These are phyloP conservation scores for Trichosporon sp. DNA, from an alignment of 1,284 basidiomycete species.

Conservation along the genomic window DNA sequence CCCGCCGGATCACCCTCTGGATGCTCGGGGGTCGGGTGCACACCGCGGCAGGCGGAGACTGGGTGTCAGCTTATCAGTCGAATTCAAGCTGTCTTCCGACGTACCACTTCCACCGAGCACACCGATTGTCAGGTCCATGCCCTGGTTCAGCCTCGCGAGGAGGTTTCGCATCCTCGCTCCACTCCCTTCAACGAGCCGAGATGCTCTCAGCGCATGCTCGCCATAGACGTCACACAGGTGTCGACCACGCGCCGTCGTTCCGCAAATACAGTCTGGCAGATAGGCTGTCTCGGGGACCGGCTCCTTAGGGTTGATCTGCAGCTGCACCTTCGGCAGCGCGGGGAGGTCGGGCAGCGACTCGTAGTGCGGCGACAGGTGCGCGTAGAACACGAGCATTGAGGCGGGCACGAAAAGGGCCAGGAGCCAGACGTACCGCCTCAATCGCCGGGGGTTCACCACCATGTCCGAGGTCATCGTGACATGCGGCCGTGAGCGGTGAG, in stretches of 20 bases:
- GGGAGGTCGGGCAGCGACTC: slow-evolving; percentile 32
- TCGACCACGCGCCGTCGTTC: slow-evolving; percentile 40
- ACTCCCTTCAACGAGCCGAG: slow-evolving; percentile 42
- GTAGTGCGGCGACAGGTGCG: slow-evolving; percentile 45
- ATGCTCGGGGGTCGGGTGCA: slow-evolving; percentile 47
- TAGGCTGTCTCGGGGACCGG: background rate
- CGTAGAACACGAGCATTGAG: slow-evolving; percentile 43
- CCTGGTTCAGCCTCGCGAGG: slow-evolving; percentile 47
- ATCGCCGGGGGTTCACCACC: background rate
- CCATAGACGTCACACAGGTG: slow-evolving; percentile 48
- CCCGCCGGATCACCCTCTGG: slow-evolving; percentile 53
- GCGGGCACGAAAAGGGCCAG: slow-evolving; percentile 38
- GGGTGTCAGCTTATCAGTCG: slow-evolving; percentile 23
- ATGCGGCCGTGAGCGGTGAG: background rate
- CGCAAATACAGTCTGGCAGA: slow-evolving; percentile 38
- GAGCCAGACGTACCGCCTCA: slow-evolving; percentile 31
- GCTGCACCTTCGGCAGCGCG: slow-evolving; percentile 42
- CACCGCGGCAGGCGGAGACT: slow-evolving; percentile 55
- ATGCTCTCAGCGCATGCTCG: slow-evolving; percentile 40
- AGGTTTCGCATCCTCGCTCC: slow-evolving; percentile 47
- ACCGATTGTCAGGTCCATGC: slow-evolving; percentile 47
- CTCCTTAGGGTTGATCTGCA: slow-evolving; percentile 27
- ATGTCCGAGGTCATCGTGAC: background rate
- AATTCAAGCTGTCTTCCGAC: slow-evolving; percentile 23
- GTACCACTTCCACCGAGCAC: slow-evolving; percentile 54